phyloP scores from a whole-genome alignment of 768 basidiomycete species.

The Leucogyrophana mollusca region DNA sequence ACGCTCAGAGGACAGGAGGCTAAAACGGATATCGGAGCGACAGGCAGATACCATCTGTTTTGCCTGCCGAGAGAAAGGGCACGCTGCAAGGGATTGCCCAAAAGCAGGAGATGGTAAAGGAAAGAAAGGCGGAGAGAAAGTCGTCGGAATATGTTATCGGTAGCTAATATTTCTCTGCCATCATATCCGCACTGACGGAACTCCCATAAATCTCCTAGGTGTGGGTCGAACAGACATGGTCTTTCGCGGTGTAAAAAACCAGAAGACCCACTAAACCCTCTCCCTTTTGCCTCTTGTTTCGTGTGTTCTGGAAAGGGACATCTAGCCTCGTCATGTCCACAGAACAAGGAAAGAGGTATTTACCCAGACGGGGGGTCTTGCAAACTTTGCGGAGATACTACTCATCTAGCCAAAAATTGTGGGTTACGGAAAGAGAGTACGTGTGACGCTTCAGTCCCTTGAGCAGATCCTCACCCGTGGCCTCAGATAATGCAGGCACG shows the following conservation, averaged over 20 bases:
- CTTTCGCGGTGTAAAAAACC: constrained; percentile 76
- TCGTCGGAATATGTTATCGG: constrained; percentile 73
- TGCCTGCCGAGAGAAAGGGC: constrained; percentile 81
- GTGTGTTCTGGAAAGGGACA: constrained; percentile 86
- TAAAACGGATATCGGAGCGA: constrained; percentile 61
- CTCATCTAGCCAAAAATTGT: constrained; percentile 87
- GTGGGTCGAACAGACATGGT: constrained; percentile 76
- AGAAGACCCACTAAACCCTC: constrained; percentile 57
- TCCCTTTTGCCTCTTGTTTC: constrained; percentile 91
- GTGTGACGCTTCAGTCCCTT: constrained; percentile 9
- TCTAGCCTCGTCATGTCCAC: constrained; percentile 78
- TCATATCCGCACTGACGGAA: too few relatives aligned
- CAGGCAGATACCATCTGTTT: constrained; percentile 70
- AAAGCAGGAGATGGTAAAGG: constrained; percentile 32
- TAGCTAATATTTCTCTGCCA: constrained; percentile 28
- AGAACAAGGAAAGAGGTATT: constrained; percentile 77
- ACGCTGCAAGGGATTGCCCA: constrained; percentile 82
- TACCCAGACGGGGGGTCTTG: constrained; percentile 92
- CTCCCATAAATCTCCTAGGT: constrained; percentile 43
- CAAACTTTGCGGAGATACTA: constrained; percentile 82
- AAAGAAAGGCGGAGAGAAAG: constrained; percentile 21
- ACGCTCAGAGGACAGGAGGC: constrained; percentile 58
- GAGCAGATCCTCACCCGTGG: neutral
- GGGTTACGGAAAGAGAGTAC: constrained; percentile 57
- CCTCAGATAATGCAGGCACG: neutral